Evolutionary conservation across 2,329 filamentous ascomycete species (phyloP).

Genomic region (Botrytis hyacinthi): DNA sequence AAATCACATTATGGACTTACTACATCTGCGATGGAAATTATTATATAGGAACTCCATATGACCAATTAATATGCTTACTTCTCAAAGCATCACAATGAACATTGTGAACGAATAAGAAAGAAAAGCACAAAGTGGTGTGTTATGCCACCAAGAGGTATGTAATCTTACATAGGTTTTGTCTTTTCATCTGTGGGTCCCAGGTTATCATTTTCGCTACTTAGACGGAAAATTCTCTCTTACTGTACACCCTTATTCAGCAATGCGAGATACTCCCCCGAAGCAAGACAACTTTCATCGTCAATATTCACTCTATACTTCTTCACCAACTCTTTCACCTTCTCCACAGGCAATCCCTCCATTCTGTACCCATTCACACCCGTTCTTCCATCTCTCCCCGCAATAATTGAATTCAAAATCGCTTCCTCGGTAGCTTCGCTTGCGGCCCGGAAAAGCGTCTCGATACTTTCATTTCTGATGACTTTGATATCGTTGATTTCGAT

Average conservation of each 20-base stretch:
- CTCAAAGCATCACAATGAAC: background rate
- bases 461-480: slow-evolving; percentile 56
- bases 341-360: slow-evolving; percentile 51
- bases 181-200: too few relatives aligned
- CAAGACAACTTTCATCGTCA: background rate
- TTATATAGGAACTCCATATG: background rate
- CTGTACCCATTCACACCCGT: slow-evolving; percentile 50
- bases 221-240: background rate
- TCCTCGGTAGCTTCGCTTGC: slow-evolving; percentile 63
- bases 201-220: too few relatives aligned
- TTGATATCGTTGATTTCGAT: slow-evolving; percentile 46
- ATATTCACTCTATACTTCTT: slow-evolving; percentile 28
- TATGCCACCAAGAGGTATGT: too few relatives aligned
- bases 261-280: background rate
- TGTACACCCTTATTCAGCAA: background rate
- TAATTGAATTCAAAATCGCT: slow-evolving; percentile 61
- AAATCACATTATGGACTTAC: background rate
- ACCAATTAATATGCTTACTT: background rate
- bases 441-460: slow-evolving; percentile 61
- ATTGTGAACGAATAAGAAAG: background rate
- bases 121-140: too few relatives aligned
- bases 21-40: background rate
- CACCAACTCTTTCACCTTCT: slow-evolving; percentile 32
- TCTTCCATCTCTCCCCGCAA: slow-evolving; percentile 59
- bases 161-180: too few relatives aligned